Conservation (phyloP, 768 basidiomycete species). For the Pleurotus tuber-regium region DNA sequence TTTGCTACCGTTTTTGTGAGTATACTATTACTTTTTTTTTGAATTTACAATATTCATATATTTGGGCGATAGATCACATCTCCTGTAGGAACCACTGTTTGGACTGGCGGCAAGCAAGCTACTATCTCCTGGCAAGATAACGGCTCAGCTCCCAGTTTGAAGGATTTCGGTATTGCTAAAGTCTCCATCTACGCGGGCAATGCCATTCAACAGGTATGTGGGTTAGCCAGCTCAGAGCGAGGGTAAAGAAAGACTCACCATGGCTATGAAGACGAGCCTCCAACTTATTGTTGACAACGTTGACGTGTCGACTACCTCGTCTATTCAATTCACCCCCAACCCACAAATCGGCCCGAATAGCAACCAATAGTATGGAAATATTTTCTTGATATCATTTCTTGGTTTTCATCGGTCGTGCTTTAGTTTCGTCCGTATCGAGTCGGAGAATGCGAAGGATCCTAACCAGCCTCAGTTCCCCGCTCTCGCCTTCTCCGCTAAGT, state of each 20-base stretch:
- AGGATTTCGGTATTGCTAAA: slow-evolving; percentile 45
- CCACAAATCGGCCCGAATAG: slow-evolving; percentile 53
- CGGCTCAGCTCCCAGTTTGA: slow-evolving; percentile 42
- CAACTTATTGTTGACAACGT: slow-evolving; percentile 46
- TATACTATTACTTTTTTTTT: too few species aligned
- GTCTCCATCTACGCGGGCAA: slow-evolving; percentile 68
- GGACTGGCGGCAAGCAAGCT: slow-evolving; percentile 46
- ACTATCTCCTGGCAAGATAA: slow-evolving; percentile 63
- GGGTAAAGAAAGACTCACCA: too few species aligned
- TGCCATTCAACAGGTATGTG: slow-evolving; percentile 53
- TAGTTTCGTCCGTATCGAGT: slow-evolving; percentile 81
- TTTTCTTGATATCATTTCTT: not conserved
- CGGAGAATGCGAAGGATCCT: slow-evolving; percentile 50
- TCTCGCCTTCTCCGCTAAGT: slow-evolving; percentile 77
- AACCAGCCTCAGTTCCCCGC: slow-evolving; percentile 50
- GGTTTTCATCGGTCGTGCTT: slow-evolving; percentile 5
- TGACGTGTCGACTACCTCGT: slow-evolving; percentile 48
- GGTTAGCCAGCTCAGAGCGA: too few species aligned
- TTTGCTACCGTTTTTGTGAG: slow-evolving; percentile 56
- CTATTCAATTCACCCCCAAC: slow-evolving; percentile 51
- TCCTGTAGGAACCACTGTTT: slow-evolving; percentile 45
- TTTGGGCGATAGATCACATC: slow-evolving; percentile 62
- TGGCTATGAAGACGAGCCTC: slow-evolving; percentile 55
- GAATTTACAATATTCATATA: too few species aligned
- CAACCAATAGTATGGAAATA: slow-evolving; percentile 44